Percentiles rank a stretch among this genome's conserved stretches.
Evolutionary conservation across 192 early-diverging fungal genomes (phyloP).

Genomic region (Coemansia sp.): DNA sequence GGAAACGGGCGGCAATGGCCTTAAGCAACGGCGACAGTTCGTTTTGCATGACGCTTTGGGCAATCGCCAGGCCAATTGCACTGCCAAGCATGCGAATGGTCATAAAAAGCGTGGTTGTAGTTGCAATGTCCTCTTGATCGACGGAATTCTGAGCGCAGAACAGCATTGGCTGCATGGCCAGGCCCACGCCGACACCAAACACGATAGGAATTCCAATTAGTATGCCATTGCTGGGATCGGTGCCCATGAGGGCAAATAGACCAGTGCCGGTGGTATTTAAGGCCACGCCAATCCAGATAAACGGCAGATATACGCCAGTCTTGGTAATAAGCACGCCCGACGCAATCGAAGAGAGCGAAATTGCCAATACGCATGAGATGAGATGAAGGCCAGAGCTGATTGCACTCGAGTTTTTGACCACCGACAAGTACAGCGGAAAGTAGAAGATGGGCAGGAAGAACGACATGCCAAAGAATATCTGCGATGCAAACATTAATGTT

Average conservation of each 20-base stretch:
- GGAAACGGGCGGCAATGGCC: slow-evolving; percentile 31
- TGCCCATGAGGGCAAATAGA: slow-evolving; percentile 29
- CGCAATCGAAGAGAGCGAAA: slow-evolving; percentile 27
- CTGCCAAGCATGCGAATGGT: slow-evolving; percentile 45
- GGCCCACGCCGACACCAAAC: slow-evolving; percentile 48
- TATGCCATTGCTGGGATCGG: slow-evolving; percentile 20
- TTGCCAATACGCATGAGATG: slow-evolving; percentile 38
- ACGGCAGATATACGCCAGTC: slow-evolving; percentile 29
- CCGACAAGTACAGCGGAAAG: slow-evolving; percentile 64
- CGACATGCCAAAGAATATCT: slow-evolving; percentile 37
- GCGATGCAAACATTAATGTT: slow-evolving; percentile 15
- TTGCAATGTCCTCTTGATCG: slow-evolving; percentile 28
- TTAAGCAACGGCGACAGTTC: slow-evolving; percentile 14
- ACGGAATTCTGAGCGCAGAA: slow-evolving; percentile 38
- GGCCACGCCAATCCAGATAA: slow-evolving; percentile 30
- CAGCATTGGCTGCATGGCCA: slow-evolving; percentile 46
- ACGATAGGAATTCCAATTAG: slow-evolving; percentile 46
- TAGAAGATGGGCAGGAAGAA: slow-evolving; percentile 54
- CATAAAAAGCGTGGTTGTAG: slow-evolving; percentile 40
- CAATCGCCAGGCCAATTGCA: slow-evolving; percentile 38
- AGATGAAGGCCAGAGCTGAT: slow-evolving; percentile 41
- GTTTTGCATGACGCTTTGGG: slow-evolving; percentile 38
- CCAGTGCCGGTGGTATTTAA: slow-evolving; percentile 24
- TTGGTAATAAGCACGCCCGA: slow-evolving; percentile 31
- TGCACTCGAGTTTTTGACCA: slow-evolving; percentile 56